Conservation (phyloP, 192 early-diverging fungal genomes). For the Backusella luteola region DNA sequence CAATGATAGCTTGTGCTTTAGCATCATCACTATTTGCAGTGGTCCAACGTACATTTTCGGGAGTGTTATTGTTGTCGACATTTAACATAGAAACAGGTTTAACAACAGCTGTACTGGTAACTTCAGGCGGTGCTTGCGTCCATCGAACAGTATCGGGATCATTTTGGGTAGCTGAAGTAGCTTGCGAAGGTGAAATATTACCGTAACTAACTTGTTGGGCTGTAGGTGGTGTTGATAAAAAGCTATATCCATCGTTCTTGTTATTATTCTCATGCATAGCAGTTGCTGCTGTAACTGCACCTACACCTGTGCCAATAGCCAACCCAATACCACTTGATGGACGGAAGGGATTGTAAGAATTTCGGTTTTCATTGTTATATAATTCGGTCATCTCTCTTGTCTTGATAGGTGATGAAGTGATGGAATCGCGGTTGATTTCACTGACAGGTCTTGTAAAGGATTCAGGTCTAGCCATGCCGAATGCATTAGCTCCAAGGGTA, state of each 20-base stretch:
- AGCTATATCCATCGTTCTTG: background rate
- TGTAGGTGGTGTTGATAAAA: background rate
- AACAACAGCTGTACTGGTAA: background rate
- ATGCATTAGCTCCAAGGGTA: background rate
- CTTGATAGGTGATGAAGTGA: background rate
- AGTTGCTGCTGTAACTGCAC: background rate
- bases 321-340: background rate
- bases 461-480: conserved; percentile 8
- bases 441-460: conserved; percentile 8
- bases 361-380: background rate
- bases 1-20: background rate
- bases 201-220: background rate
- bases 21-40: conserved; percentile 2
- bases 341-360: conserved; percentile 4
- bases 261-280: background rate
- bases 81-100: background rate
- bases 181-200: background rate
- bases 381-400: conserved; percentile 7
- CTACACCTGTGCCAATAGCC: background rate
- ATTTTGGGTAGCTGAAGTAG: background rate
- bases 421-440: conserved; percentile 7
- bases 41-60: conserved; percentile 14
- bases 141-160: conserved; percentile 4
- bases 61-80: no score
- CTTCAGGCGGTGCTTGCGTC: background rate